These are phyloP conservation scores for Viola pubescens DNA, from an alignment of 441 rosid species.

Conservation along the genomic window DNA sequence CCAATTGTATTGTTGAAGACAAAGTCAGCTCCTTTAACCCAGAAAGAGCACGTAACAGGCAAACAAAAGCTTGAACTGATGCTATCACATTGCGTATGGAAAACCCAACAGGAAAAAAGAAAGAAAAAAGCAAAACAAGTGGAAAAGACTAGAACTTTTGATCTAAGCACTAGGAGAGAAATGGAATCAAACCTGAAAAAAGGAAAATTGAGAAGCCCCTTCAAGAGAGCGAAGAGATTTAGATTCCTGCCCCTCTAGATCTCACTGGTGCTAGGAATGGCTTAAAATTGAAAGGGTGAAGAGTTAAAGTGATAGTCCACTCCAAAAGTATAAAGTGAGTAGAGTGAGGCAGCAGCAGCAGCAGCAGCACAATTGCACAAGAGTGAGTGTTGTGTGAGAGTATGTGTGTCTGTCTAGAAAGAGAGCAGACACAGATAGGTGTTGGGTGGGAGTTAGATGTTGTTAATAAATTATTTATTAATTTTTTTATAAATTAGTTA, in stretches of 20 bases:
- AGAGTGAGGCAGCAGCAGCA: background rate
- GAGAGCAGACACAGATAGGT: too few relatives aligned
- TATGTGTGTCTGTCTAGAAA: too few relatives aligned
- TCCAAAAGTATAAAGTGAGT: background rate
- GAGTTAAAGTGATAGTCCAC: background rate
- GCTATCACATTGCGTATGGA: background rate
- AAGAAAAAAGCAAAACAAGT: background rate
- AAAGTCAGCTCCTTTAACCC: too few relatives aligned
- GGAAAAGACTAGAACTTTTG: background rate
- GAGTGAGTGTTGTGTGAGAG: too few relatives aligned
- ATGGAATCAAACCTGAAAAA: constrained; percentile 10
- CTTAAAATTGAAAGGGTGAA: background rate
- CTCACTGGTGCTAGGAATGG: background rate
- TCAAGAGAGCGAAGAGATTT: background rate
- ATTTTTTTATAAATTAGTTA: too few relatives aligned
- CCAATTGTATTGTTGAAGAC: too few relatives aligned
- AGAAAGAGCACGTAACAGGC: too few relatives aligned
- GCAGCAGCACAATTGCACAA: too few relatives aligned
- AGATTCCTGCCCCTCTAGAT: constrained; percentile 1
- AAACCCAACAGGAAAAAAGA: constrained; percentile 1
- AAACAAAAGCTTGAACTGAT: background rate
- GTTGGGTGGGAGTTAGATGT: too few relatives aligned
- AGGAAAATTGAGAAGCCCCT: background rate
- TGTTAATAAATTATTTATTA: too few relatives aligned
- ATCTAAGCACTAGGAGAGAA: background rate